Percentiles rank a stretch among this genome's conserved stretches.
phyloP scores from a whole-genome alignment of 768 basidiomycete species.

The Tulasnella sp. region DNA sequence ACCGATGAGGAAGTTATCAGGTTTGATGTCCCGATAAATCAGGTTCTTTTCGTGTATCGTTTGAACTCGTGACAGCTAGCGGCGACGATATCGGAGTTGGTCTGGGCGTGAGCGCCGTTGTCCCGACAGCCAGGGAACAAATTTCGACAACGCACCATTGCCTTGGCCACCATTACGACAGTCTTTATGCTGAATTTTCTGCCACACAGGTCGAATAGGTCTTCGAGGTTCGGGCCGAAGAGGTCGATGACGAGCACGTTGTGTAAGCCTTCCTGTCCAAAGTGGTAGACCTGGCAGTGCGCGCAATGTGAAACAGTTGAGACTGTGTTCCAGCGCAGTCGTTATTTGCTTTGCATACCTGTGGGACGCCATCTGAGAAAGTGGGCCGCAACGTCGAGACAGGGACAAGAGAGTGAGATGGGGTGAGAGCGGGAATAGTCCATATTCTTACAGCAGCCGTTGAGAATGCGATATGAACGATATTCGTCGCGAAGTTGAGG shows the following conservation, averaged over 20 bases:
- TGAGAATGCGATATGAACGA: slow-evolving; percentile 85
- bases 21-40: slow-evolving; percentile 96
- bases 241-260: slow-evolving; percentile 98
- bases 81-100: background rate
- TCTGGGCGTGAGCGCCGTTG: background rate
- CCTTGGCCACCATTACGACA: slow-evolving; percentile 96
- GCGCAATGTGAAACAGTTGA: slow-evolving; percentile 53
- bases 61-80: slow-evolving; percentile 91
- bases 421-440: slow-evolving; percentile 8
- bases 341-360: background rate
- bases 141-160: slow-evolving; percentile 40
- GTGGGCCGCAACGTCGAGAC: background rate
- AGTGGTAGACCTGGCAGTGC: slow-evolving; percentile 86
- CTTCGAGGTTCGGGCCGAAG: slow-evolving; percentile 91
- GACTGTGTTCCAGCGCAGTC: slow-evolving; percentile 21
- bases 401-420: background rate
- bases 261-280: slow-evolving; percentile 94
- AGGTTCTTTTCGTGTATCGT: slow-evolving; percentile 97
- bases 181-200: slow-evolving; percentile 97
- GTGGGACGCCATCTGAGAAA: slow-evolving; percentile 9
- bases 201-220: slow-evolving; percentile 98
- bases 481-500: slow-evolving; percentile 98
- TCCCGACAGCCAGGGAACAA: background rate
- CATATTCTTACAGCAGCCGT: slow-evolving; percentile 68
- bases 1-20: slow-evolving; percentile 97